These are phyloP conservation scores for Kodamaea neixiangensis DNA, from an alignment of 805 yeast species.

Conservation along the genomic window DNA sequence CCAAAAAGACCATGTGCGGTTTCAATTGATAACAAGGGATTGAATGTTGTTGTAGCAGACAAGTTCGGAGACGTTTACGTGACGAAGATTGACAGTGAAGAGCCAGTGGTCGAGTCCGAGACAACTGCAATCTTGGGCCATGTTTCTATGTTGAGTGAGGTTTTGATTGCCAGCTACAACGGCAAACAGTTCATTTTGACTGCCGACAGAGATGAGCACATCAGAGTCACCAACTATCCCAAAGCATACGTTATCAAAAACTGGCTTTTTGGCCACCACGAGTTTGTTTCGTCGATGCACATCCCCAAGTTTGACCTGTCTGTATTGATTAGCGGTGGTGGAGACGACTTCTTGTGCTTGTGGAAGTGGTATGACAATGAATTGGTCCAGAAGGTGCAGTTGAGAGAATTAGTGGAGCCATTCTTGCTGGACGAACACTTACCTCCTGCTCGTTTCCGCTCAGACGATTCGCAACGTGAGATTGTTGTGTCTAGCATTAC, in stretches of 20 bases:
- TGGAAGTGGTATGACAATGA: constrained; percentile 75
- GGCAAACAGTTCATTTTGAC: constrained; percentile 63
- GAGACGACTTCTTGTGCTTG: constrained; percentile 69
- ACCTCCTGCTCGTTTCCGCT: constrained; percentile 66
- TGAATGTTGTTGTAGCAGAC: constrained; percentile 72
- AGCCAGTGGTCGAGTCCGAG: constrained; percentile 41
- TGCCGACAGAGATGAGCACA: constrained; percentile 95
- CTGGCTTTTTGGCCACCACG: constrained; percentile 84
- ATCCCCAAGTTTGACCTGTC: constrained; percentile 53
- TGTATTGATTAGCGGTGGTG: constrained; percentile 82
- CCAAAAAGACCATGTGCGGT: constrained; percentile 94
- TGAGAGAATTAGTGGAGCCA: constrained; percentile 39
- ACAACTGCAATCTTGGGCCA: constrained; percentile 84
- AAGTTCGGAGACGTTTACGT: constrained; percentile 94
- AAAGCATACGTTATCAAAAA: constrained; percentile 73
- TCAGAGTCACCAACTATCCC: constrained; percentile 80
- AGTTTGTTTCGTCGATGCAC: constrained; percentile 71
- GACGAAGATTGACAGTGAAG: constrained; percentile 44
- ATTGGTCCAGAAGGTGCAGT: constrained; percentile 50
- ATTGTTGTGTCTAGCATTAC: constrained; percentile 50
- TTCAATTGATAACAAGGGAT: constrained; percentile 53
- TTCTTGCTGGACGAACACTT: constrained; percentile 57
- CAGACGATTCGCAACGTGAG: constrained; percentile 52
- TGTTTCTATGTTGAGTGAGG: constrained; percentile 92
- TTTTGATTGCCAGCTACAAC: constrained; percentile 43